Evolutionary conservation across 2,329 filamentous ascomycete genomes (phyloP).

Genomic region (Pyrenophora seminiperda): DNA sequence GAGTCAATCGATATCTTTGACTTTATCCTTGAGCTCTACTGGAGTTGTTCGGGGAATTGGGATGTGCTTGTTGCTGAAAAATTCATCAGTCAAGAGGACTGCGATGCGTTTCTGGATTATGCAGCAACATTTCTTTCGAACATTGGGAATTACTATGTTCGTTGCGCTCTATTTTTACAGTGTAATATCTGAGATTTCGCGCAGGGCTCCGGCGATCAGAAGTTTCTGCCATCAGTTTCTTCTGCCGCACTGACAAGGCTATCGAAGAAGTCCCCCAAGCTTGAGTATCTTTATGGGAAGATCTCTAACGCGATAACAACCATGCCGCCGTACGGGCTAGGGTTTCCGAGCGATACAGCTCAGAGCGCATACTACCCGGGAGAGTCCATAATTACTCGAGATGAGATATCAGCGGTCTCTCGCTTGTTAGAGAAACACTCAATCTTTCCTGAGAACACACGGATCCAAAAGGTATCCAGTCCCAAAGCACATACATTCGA

Average conservation of each 20-base stretch:
- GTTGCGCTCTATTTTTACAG: background rate
- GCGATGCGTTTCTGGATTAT: background rate
- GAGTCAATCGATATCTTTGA: background rate
- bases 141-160: background rate
- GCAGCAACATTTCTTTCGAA: background rate
- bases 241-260: background rate
- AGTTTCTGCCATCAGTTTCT: background rate
- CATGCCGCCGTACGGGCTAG: background rate
- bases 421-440: background rate
- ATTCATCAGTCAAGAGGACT: background rate
- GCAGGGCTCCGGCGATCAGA: background rate
- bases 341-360: background rate
- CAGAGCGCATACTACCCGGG: background rate
- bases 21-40: background rate
- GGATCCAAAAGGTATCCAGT: background rate
- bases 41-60: background rate
- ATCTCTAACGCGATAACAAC: background rate
- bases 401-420: background rate
- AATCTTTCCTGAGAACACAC: background rate
- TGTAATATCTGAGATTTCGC: background rate
- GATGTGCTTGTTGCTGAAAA: background rate
- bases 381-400: background rate
- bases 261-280: background rate
- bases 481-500: accelerated
- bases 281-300: background rate